Base-by-base conservation (phyloP, 495 filamentous ascomycete species). In the Penicillium goetzii region DNA sequence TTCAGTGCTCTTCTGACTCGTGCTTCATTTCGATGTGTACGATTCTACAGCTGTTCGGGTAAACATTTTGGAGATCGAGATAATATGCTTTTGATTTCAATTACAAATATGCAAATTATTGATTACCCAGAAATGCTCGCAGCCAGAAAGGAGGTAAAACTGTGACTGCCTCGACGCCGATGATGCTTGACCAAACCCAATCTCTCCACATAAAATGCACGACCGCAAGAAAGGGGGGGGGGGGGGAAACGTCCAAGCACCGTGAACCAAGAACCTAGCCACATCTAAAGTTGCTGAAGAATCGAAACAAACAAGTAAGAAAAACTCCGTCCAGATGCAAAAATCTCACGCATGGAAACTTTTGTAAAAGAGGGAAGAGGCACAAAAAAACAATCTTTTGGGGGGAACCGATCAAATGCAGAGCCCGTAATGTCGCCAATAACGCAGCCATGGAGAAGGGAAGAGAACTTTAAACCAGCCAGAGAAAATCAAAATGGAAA, bases 241-340 rank as follows among this genome's bases (percentile, higher is more conserved):
- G 51, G 30, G 30, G 49, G n/a, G 28, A 32, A 52, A 12, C 17
- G 6, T 9, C 26, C 49, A 55, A 55, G n/a, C n/a, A n/a, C n/a
- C n/a, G n/a, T n/a, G n/a, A n/a, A n/a, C 19, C 30, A 34, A 17
- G 25, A 51, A 28, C 47, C 14, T n/a, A 51, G 21, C 25, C 55
- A 41, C 36, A 32, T 43, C 55, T 57, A 57, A 57, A 41, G 25
- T 25, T 17, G 17, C 15, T 12, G 23, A 63, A 49, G 6, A 52
- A 32, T 32, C 5, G 28, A 34, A 62, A 54, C 21, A 25, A 60
- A 57, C n/a, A 43, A 36, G 21, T 26, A 38, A 54, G 21, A 33
- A 64, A 61, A 67, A 71, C 67, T 60, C 64, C 68, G 56, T 61
- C 56, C 62, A 30, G 40, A 69, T 69, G 67, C 67, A 49, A 62